These are phyloP conservation scores for Suhomyces terraborum DNA, from an alignment of 1,139 yeast species.

Conservation along the genomic window DNA sequence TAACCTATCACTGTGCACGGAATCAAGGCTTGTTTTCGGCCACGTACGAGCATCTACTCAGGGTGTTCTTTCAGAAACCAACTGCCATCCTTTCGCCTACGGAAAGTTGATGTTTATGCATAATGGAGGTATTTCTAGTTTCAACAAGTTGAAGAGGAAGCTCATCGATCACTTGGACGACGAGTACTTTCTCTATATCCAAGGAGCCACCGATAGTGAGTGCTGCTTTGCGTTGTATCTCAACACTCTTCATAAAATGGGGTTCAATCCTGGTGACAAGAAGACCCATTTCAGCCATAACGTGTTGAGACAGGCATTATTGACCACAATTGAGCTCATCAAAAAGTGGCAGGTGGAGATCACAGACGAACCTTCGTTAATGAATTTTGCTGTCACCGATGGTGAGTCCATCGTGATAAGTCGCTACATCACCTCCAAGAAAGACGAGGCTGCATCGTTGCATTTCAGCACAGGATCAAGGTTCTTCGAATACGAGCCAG, in stretches of 20 bases:
- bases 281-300: conserved; percentile 48
- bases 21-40: conserved; percentile 82
- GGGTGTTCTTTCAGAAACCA: conserved; percentile 89
- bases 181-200: conserved; percentile 74
- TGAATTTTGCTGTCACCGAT: conserved; percentile 94
- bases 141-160: conserved; percentile 68
- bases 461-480: conserved; percentile 93
- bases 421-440: conserved; percentile 82
- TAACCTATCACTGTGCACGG: conserved; percentile 82
- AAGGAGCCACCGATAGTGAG: conserved; percentile 95
- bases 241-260: conserved; percentile 74
- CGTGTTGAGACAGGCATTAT: conserved; percentile 65
- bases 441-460: conserved; percentile 94
- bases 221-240: conserved; percentile 89
- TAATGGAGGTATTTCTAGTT: conserved; percentile 86
- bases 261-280: conserved; percentile 62
- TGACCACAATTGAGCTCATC: conserved; percentile 70
- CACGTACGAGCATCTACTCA: conserved; percentile 97
- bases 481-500: conserved; percentile 86
- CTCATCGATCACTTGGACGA: conserved; percentile 75
- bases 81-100: conserved; percentile 91
- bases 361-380: conserved; percentile 72
- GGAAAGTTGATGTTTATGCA: conserved; percentile 95
- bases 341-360: conserved; percentile 61
- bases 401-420: conserved; percentile 88